phyloP scores from a whole-genome alignment of 768 basidiomycete species.

The Lactarius indigo region DNA sequence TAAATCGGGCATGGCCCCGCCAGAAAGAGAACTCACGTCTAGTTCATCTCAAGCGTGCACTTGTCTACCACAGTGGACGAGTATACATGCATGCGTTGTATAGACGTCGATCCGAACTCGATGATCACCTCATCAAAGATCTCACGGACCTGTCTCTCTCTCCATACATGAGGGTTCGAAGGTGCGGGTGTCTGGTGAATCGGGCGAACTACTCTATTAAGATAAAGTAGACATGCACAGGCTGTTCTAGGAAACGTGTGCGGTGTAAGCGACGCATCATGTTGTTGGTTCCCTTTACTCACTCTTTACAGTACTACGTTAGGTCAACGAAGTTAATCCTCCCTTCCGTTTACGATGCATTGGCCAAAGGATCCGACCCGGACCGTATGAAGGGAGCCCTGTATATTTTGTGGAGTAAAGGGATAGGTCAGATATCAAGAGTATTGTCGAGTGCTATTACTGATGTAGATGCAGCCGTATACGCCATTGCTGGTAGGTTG shows the following conservation, averaged over 20 bases:
- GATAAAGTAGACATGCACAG: slow-evolving; percentile 58
- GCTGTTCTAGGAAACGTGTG: slow-evolving; percentile 59
- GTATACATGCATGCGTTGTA: slow-evolving; percentile 76
- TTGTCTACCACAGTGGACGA: slow-evolving; percentile 71
- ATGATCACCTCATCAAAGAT: slow-evolving; percentile 64
- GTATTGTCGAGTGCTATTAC: slow-evolving; percentile 20
- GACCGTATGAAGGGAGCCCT: slow-evolving; percentile 95
- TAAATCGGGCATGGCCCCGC: slow-evolving; percentile 62
- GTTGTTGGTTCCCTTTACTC: background rate
- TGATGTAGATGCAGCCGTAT: slow-evolving; percentile 44
- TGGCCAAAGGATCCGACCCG: slow-evolving; percentile 74
- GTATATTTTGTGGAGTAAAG: slow-evolving; percentile 74
- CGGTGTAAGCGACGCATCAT: slow-evolving; percentile 43
- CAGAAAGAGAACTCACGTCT: slow-evolving; percentile 76
- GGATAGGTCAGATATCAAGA: slow-evolving; percentile 45
- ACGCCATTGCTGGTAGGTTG: slow-evolving; percentile 63
- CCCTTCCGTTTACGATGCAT: slow-evolving; percentile 56
- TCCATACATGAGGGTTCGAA: slow-evolving; percentile 71
- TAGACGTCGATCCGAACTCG: slow-evolving; percentile 68
- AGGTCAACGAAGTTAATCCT: slow-evolving; percentile 66
- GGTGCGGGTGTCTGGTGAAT: slow-evolving; percentile 38
- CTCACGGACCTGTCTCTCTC: slow-evolving; percentile 74
- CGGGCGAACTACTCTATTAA: slow-evolving; percentile 5
- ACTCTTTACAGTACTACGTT: slow-evolving; percentile 39
- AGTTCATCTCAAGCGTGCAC: slow-evolving; percentile 73